phyloP scores from a whole-genome alignment of 179 eudicot genomes.

The Silene vulgaris region DNA sequence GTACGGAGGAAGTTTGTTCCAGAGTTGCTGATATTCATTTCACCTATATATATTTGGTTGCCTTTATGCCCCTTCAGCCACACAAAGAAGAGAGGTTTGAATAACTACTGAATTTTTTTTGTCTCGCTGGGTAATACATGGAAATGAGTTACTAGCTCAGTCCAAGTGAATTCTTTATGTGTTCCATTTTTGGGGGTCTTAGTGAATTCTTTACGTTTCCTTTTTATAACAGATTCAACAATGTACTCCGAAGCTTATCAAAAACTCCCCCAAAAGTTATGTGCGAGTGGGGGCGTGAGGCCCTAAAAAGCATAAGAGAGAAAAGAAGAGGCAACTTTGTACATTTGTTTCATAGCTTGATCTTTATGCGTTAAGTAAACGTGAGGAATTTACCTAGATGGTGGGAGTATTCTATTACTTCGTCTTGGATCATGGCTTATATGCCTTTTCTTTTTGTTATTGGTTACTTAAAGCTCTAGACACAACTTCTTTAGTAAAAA shows the following conservation, averaged over 20 bases:
- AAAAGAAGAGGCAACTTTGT: too few species aligned
- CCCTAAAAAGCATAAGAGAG: too few species aligned
- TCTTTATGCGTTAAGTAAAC: too few species aligned
- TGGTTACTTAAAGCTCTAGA: neutral
- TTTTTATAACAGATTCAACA: too few species aligned
- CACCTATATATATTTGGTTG: constrained; percentile 92
- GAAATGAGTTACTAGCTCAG: neutral
- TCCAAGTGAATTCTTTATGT: too few species aligned
- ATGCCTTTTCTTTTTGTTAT: neutral
- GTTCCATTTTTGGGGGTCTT: too few species aligned
- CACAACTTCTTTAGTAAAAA: neutral
- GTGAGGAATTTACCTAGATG: too few species aligned
- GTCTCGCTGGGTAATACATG: neutral
- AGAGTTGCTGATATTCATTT: constrained; percentile 60
- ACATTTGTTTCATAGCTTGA: too few species aligned
- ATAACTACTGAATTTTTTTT: constrained; percentile 2
- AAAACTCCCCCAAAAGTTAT: too few species aligned
- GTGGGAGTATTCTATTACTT: neutral
- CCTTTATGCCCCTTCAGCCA: constrained; percentile 93
- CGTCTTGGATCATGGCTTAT: neutral
- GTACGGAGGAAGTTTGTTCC: constrained; percentile 70
- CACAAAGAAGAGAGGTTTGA: constrained; percentile 97
- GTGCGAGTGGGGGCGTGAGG: too few species aligned
- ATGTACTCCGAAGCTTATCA: too few species aligned
- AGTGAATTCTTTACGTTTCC: too few species aligned